phyloP scores from a whole-genome alignment of 2,329 filamentous ascomycete genomes.

The Penicillium sp. region DNA sequence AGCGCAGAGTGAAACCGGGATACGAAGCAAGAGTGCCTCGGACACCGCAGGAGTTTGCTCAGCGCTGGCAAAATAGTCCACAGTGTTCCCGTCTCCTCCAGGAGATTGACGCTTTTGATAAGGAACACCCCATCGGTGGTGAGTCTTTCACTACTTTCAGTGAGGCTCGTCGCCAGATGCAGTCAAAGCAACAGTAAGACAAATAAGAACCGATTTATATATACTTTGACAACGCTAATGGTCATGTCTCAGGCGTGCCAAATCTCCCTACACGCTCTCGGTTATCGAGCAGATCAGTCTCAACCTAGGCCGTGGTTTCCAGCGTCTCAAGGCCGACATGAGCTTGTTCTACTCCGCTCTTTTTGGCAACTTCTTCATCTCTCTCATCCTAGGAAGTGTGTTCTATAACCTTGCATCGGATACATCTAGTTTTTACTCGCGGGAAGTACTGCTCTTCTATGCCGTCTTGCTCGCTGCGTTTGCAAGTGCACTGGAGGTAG shows the following conservation, averaged over 20 bases:
- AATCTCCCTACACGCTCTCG: background rate
- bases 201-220: too few species aligned
- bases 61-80: background rate
- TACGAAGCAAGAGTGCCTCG: slow-evolving; percentile 63
- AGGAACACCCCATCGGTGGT: background rate
- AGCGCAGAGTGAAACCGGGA: slow-evolving; percentile 56
- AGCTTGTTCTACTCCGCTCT: background rate
- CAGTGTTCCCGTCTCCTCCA: background rate
- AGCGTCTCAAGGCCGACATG: background rate
- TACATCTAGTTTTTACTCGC: slow-evolving; percentile 72
- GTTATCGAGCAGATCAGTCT: background rate
- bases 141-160: background rate
- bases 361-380: slow-evolving; percentile 60
- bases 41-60: slow-evolving; percentile 66
- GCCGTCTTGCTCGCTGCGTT: slow-evolving; percentile 83
- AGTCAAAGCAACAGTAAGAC: background rate
- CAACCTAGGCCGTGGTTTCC: background rate
- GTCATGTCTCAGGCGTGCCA: background rate
- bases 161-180: background rate
- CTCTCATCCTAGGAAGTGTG: slow-evolving; percentile 54
- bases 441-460: slow-evolving; percentile 82
- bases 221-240: background rate
- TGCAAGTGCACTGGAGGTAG: background rate
- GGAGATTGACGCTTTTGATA: background rate
- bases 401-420: slow-evolving; percentile 71